A percentile compares a stretch with the other conserved stretches of the same genome.
Evolutionary conservation across 495 filamentous ascomycete genomes (phyloP).

Genomic region (Antarctomyces pellizariae): DNA sequence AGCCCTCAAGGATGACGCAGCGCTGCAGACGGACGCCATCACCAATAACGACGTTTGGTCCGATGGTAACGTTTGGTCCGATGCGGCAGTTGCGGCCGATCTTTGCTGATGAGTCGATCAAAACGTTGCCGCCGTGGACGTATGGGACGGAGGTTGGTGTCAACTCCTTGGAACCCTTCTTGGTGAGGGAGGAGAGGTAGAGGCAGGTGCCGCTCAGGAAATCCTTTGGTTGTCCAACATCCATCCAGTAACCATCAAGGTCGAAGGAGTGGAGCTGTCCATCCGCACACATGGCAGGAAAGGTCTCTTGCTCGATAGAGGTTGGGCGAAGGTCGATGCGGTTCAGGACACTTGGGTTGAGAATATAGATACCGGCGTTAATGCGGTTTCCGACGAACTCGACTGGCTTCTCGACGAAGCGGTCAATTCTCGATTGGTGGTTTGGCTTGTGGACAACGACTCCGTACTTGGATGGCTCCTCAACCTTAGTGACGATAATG

Average conservation of each 20-base stretch:
- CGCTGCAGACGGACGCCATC: conserved; percentile 91
- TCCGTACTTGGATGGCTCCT: conserved; percentile 98
- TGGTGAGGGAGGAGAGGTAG: conserved; percentile 81
- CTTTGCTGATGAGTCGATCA: conserved; percentile 87
- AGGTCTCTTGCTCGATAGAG: conserved; percentile 99
- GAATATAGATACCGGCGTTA: conserved; percentile 97
- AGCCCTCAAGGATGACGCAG: conserved; percentile 69
- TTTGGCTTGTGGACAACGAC: conserved; percentile 94
- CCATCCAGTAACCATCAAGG: conserved; percentile 99
- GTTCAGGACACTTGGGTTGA: conserved; percentile 75
- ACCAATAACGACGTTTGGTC: conserved; percentile 80
- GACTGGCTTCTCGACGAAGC: conserved; percentile 98
- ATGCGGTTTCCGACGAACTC: conserved; percentile 99
- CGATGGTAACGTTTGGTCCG: conserved; percentile 92
- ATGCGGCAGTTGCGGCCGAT: conserved; percentile 98
- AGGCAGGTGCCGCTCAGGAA: conserved; percentile 94
- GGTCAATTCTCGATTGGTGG: conserved; percentile 82
- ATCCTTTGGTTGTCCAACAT: conserved; percentile 97
- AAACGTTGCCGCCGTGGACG: conserved; percentile 86
- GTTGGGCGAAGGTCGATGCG: conserved; percentile 94
- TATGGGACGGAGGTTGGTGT: conserved; percentile 50
- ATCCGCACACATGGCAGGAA: conserved; percentile 82
- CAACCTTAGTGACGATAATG: conserved; percentile 97
- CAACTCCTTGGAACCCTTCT: conserved; percentile 76
- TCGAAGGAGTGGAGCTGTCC: conserved; percentile 93